A percentile compares a stretch with the other conserved stretches of the same genome.
Conservation (phyloP, 2,329 filamentous ascomycete genomes). For the Alternaria sp. region DNA sequence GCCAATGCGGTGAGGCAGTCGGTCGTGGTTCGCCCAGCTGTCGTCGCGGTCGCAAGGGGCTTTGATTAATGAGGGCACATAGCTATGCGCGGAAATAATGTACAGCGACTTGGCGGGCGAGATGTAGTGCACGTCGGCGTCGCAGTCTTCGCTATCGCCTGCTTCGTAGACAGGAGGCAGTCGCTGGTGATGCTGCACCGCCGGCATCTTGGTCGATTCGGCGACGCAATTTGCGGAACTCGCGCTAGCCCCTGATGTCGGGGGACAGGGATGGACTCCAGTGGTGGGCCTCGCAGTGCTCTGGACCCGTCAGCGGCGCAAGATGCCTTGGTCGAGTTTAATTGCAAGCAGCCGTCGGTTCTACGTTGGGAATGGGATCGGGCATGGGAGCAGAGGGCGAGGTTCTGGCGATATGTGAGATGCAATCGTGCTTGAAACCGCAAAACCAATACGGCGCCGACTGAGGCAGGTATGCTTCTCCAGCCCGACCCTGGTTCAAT, state of each 20-base stretch:
- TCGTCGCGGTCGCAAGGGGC: constrained; percentile 32
- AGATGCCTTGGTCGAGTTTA: background rate
- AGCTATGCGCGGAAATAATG: constrained; percentile 46
- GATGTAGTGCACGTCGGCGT: constrained; percentile 26
- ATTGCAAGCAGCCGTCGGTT: background rate
- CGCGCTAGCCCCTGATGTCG: constrained; percentile 16
- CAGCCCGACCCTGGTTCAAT: constrained; percentile 16
- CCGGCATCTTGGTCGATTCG: constrained; percentile 31
- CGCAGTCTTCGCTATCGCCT: constrained; percentile 9
- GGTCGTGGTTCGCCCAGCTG: constrained; percentile 25
- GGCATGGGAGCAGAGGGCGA: background rate
- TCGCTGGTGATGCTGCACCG: constrained; percentile 30
- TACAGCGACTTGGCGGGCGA: constrained; percentile 34
- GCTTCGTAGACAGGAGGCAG: constrained; percentile 17
- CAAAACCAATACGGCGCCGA: background rate
- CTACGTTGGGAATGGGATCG: background rate
- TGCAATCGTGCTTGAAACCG: background rate
- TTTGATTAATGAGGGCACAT: constrained; percentile 42
- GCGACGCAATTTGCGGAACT: constrained; percentile 39
- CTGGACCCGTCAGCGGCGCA: constrained; percentile 18
- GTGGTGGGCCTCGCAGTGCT: constrained; percentile 22
- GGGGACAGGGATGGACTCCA: constrained; percentile 14
- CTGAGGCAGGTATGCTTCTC: constrained; percentile 15
- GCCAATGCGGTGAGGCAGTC: constrained; percentile 31
- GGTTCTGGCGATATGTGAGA: background rate